phyloP scores from a whole-genome alignment of 2,329 filamentous ascomycete genomes.

The Aspergillus pseudotamarii region DNA sequence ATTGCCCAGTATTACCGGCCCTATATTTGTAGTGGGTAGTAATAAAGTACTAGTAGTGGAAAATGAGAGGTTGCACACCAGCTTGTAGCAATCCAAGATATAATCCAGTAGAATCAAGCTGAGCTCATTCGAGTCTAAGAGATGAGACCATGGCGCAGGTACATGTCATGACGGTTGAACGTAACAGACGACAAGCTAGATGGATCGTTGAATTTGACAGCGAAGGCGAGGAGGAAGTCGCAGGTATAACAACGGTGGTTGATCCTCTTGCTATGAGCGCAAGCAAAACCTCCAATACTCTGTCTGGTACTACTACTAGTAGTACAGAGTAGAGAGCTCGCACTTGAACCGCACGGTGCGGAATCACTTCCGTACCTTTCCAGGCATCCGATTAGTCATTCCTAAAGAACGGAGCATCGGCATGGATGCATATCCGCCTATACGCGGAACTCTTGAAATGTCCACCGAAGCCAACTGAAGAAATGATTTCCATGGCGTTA shows the following conservation, averaged over 20 bases:
- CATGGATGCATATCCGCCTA: not conserved
- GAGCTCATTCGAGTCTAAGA: not conserved
- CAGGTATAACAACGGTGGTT: not conserved
- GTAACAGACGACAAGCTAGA: not conserved
- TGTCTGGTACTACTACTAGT: too few relatives aligned
- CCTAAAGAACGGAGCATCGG: not conserved
- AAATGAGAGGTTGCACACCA: not conserved
- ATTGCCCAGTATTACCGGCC: not conserved
- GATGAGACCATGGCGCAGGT: not conserved
- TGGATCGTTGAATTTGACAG: not conserved
- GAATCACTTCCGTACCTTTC: not conserved
- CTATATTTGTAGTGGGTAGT: not conserved
- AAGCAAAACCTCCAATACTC: too few relatives aligned
- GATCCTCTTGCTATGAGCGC: not conserved
- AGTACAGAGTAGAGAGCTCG: not conserved
- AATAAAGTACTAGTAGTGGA: not conserved
- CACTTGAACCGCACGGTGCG: not conserved
- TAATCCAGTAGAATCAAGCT: not conserved
- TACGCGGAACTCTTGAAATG: not conserved
- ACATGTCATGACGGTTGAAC: not conserved
- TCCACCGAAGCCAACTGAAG: not conserved
- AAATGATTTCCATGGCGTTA: not conserved
- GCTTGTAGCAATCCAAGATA: too few relatives aligned
- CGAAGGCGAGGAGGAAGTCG: not conserved
- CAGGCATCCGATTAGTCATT: not conserved